Evolutionary conservation across 2,329 filamentous ascomycete species (phyloP), one percentile per base, ranked within the genome.

Genomic region (Gliomastix tumulicola): DNA sequence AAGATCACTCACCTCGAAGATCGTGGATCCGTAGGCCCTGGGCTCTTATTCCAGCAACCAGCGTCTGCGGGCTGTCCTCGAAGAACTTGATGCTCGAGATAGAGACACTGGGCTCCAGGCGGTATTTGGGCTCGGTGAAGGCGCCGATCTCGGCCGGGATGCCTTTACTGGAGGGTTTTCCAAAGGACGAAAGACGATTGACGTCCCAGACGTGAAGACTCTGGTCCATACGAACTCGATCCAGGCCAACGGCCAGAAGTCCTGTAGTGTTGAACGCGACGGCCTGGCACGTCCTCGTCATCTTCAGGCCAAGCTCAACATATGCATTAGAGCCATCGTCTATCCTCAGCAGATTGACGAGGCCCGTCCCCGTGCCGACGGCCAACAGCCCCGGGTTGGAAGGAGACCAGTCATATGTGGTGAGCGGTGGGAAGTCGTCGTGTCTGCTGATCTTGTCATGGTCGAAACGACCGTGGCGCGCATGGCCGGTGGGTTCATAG

Each of bases 61-160:
- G 63, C 17, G 82, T 84, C 44, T 87, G 76, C 8, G 86, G 84
- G 44, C 80, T 82, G 44, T 84, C 76, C 40, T 84, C 75, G 41
- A 90, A 89, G 65, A 90, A 94, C 49, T 84, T 81, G 48, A 89
- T 79, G 50, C 84, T 89, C 2, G 83, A 86, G 18, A 92, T 81
- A n/a, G 84, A 81, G 30, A 88, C 82, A 35, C 76, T 79, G 5
- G 74, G 70, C 50, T 83, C 79, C 5, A 80, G 59, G 16, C 76
- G 66, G 54, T 78, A 59, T 51, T 74, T 56, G 42, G 84, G 64
- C 57, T 79, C 71, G 51, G 72, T 57, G 53, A 76, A 58, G 51
- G 68, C 47, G 56, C 72, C 56, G 27, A 65, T 55, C 34, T 69
- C 65, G 3, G 60, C 47, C 3, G 70, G 66, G 21, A 76, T 78